phyloP scores from a whole-genome alignment of 1,139 yeast species.

The Hansenula lynferdii region DNA sequence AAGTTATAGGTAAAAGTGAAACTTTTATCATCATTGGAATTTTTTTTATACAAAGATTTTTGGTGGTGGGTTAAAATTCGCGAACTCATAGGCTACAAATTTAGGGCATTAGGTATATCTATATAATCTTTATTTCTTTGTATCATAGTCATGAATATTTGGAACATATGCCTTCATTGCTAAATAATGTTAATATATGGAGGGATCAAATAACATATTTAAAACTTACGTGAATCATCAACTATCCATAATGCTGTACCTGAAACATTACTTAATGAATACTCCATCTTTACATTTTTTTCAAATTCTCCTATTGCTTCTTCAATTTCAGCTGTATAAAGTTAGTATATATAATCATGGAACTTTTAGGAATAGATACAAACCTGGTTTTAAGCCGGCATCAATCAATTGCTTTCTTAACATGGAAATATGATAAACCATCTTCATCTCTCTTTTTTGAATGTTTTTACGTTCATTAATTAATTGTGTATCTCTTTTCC shows the following conservation, averaged over 20 bases:
- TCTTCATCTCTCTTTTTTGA: slow-evolving; percentile 50
- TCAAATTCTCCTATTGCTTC: slow-evolving; percentile 51
- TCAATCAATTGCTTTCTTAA: slow-evolving; percentile 54
- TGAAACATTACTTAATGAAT: slow-evolving; percentile 47
- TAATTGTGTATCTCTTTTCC: slow-evolving; percentile 42
- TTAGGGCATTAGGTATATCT: not conserved
- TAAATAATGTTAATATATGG: slow-evolving; percentile 20
- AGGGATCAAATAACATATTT: not conserved
- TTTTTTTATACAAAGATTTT: slow-evolving; percentile 6
- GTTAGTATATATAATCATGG: slow-evolving; percentile 2
- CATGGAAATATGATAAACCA: slow-evolving; percentile 61
- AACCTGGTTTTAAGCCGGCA: slow-evolving; percentile 44
- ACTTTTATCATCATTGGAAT: slow-evolving; percentile 1
- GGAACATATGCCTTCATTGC: slow-evolving; percentile 49
- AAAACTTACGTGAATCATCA: slow-evolving; percentile 36
- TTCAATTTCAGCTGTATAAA: slow-evolving; percentile 35
- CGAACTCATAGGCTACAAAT: not conserved
- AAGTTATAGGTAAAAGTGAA: slow-evolving; percentile 21
- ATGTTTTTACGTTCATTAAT: slow-evolving; percentile 42
- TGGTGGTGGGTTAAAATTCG: not conserved
- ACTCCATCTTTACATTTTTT: slow-evolving; percentile 48
- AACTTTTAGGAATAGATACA: slow-evolving; percentile 9
- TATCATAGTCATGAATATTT: slow-evolving; percentile 54
- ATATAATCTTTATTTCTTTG: slow-evolving; percentile 22
- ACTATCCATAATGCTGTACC: slow-evolving; percentile 57